These are phyloP conservation scores for Rhytidiadelphus loreus DNA, from an alignment of 225 moss, liverwort and hornwort genomes.

Conservation along the genomic window DNA sequence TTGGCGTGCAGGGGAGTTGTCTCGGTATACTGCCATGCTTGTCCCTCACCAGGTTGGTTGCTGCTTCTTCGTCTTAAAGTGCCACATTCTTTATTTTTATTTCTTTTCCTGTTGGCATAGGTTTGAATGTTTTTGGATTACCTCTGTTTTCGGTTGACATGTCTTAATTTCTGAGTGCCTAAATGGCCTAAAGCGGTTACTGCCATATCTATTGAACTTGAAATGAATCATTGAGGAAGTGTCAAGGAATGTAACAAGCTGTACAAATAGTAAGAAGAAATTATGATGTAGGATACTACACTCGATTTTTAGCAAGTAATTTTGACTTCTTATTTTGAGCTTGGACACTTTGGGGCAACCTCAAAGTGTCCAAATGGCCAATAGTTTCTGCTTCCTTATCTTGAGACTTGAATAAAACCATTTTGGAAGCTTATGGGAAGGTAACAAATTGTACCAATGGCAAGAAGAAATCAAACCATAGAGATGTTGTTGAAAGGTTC, in stretches of 20 bases:
- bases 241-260: background rate
- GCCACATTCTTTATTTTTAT: background rate
- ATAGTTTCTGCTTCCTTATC: background rate
- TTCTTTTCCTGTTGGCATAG: background rate
- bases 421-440: background rate
- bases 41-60: constrained; percentile 86
- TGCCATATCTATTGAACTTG: background rate
- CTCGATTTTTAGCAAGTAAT: background rate
- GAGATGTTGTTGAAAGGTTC: background rate
- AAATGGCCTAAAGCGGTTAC: background rate
- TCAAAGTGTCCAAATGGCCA: background rate
- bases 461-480: background rate
- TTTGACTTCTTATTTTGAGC: background rate
- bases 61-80: background rate
- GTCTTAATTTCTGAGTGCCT: background rate
- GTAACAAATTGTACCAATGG: background rate
- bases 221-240: background rate
- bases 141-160: too few relatives aligned
- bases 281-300: too few relatives aligned
- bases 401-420: background rate
- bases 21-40: constrained; percentile 93
- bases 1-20: constrained; percentile 91
- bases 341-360: background rate
- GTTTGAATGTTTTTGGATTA: background rate
- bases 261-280: background rate